Percentiles rank a stretch among this genome's conserved stretches.
Evolutionary conservation across 495 filamentous ascomycete species (phyloP).

Genomic region (Penicillium maclennaniae): DNA sequence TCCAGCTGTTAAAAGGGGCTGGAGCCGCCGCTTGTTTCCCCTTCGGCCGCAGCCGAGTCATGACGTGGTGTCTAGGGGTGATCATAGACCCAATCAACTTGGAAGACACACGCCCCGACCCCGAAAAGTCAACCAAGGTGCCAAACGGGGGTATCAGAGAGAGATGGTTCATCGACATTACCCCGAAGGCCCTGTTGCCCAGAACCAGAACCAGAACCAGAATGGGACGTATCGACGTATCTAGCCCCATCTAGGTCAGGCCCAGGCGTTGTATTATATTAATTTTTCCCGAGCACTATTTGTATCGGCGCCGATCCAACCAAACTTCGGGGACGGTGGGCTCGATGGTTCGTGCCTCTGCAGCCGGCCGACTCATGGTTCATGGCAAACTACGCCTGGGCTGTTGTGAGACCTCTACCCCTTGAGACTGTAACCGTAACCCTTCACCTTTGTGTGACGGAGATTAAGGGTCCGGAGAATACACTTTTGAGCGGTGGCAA

Average conservation of each 20-base stretch:
- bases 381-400: background rate
- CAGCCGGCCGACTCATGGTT: background rate
- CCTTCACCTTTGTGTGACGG: background rate
- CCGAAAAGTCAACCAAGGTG: background rate
- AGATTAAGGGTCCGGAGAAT: background rate
- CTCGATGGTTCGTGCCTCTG: background rate
- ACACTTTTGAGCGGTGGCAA: background rate
- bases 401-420: background rate
- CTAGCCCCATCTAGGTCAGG: background rate
- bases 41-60: background rate
- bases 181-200: too few relatives aligned
- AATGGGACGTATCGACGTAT: too few relatives aligned
- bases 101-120: background rate
- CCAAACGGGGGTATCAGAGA: background rate
- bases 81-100: background rate
- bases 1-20: constrained; percentile 17
- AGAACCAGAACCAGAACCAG: too few relatives aligned
- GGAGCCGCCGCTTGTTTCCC: constrained; percentile 11
- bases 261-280: background rate
- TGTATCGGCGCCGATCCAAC: background rate
- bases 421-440: background rate
- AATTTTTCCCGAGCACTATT: background rate
- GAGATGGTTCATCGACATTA: too few relatives aligned
- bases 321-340: background rate
- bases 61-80: background rate